Percentiles rank a stretch among this genome's conserved stretches.
Conservation (phyloP, 73 alveolate genomes). For the Tetrahymena malaccensis region DNA sequence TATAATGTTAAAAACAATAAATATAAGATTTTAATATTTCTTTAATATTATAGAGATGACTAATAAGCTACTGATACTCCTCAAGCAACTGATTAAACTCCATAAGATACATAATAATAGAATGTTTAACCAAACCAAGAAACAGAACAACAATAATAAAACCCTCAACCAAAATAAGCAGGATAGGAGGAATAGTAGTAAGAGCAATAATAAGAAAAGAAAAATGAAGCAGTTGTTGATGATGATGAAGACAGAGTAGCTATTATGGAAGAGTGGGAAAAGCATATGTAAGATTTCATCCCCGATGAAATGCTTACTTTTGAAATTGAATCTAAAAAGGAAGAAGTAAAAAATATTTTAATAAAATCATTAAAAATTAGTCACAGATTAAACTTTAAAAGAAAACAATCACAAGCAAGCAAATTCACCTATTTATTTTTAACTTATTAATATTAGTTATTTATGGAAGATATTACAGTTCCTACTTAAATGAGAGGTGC, state of each 20-base stretch:
- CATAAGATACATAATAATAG: neutral
- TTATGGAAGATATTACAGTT: constrained; percentile 6
- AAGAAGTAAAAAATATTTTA: neutral
- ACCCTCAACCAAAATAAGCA: neutral
- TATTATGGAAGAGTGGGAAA: constrained; percentile 40
- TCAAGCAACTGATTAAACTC: neutral
- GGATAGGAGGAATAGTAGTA: neutral
- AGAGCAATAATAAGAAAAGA: neutral
- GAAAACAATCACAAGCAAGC: neutral
- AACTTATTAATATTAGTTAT: neutral
- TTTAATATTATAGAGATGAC: neutral
- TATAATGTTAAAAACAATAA: too few species aligned
- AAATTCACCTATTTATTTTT: neutral
- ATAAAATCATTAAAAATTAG: neutral
- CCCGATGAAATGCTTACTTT: constrained; percentile 44
- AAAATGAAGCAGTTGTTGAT: neutral
- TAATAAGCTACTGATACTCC: neutral
- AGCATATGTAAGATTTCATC: constrained; percentile 22
- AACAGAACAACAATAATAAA: neutral
- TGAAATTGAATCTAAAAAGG: constrained; percentile 8
- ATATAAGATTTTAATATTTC: too few species aligned
- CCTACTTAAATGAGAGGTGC: constrained; percentile 43
- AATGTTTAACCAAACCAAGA: neutral
- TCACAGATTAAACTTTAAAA: neutral
- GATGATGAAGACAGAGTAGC: constrained; percentile 23